Evolutionary conservation across 768 basidiomycete species (phyloP).

Genomic region (Tylopilus felleus): DNA sequence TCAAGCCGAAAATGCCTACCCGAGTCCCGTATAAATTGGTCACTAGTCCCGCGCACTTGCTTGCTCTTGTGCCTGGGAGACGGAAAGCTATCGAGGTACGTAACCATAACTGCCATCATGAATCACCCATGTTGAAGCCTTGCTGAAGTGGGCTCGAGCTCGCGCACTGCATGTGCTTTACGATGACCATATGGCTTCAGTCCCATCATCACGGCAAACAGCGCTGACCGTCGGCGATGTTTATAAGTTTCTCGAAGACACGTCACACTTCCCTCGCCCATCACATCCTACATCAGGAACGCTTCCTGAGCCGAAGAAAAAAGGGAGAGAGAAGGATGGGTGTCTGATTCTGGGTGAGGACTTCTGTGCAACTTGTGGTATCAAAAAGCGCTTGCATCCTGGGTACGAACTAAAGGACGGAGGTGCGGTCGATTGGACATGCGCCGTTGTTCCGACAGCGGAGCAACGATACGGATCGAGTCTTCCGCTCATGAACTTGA

Average conservation of each 20-base stretch:
- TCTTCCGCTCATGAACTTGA: constrained; percentile 21
- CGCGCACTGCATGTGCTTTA: constrained; percentile 40
- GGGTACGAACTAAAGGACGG: constrained; percentile 24
- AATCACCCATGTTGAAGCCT: background rate
- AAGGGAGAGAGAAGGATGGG: constrained; percentile 22
- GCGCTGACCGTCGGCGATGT: constrained; percentile 40
- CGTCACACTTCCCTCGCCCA: constrained; percentile 37
- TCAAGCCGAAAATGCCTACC: constrained; percentile 29
- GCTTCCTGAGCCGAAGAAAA: constrained; percentile 23
- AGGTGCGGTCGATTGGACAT: constrained; percentile 17
- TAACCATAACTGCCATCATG: background rate
- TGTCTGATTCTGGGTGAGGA: constrained; percentile 22
- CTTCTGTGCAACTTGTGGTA: constrained; percentile 26
- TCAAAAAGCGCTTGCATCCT: constrained; percentile 28
- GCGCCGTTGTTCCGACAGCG: constrained; percentile 19
- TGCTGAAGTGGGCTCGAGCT: constrained; percentile 43
- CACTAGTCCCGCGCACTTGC: constrained; percentile 33
- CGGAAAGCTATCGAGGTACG: constrained; percentile 49
- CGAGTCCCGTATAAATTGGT: constrained; percentile 40
- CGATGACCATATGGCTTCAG: constrained; percentile 22
- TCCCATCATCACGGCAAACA: constrained; percentile 19
- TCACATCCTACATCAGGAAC: constrained; percentile 9
- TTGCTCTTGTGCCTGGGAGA: constrained; percentile 38
- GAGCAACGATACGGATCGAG: constrained; percentile 19
- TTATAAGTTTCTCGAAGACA: constrained; percentile 43